phyloP scores from a whole-genome alignment of 208 protist genomes.

The Borovskyia barvae region DNA sequence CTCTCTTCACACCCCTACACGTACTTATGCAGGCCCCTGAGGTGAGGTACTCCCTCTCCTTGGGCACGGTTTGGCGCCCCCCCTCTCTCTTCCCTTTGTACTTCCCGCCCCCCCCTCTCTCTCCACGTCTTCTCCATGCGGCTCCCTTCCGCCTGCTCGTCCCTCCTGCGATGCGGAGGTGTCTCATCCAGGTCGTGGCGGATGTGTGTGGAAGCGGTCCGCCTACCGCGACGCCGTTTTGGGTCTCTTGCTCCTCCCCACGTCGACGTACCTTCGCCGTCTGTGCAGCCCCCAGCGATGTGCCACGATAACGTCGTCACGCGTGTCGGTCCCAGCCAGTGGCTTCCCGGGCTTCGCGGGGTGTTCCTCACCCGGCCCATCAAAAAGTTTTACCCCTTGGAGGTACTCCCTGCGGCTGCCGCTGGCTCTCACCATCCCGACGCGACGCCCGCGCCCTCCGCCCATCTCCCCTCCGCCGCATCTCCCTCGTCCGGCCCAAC shows the following conservation, averaged over 20 bases:
- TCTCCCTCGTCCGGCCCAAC: background rate
- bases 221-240: too few species aligned
- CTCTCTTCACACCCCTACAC: background rate
- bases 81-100: conserved; percentile 6
- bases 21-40: too few species aligned
- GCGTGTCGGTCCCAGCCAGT: conserved; percentile 43
- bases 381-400: conserved; percentile 78
- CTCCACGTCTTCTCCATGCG: background rate
- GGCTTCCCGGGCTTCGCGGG: conserved; percentile 45
- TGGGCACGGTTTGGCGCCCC: background rate
- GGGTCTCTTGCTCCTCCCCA: too few species aligned
- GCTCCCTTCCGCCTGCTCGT: background rate
- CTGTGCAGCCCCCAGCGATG: background rate
- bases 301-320: conserved; percentile 29
- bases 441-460: background rate
- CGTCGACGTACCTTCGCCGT: too few species aligned
- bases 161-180: background rate
- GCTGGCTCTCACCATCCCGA: background rate
- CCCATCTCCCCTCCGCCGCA: background rate
- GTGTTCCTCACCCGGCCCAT: conserved; percentile 52
- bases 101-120: too few species aligned
- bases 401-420: conserved; percentile 36
- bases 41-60: background rate
- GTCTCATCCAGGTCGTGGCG: too few species aligned
- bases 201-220: too few species aligned